phyloP scores from a whole-genome alignment of 371 early-diverging fungal species.

The Mortierella sp. region DNA sequence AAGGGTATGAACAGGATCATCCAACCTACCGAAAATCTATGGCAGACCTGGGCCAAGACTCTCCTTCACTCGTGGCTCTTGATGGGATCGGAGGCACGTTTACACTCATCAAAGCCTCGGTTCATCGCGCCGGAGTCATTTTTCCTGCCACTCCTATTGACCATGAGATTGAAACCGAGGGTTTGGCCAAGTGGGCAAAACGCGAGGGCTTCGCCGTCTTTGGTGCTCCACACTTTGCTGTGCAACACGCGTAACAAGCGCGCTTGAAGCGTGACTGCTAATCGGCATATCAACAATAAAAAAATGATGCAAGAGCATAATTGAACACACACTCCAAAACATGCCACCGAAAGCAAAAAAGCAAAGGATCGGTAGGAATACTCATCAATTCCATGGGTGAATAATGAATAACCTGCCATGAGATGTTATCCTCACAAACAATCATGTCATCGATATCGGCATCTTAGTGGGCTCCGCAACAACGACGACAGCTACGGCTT shows the following conservation, averaged over 20 bases:
- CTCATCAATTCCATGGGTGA: too few relatives aligned
- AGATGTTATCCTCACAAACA: too few relatives aligned
- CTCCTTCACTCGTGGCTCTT: constrained; percentile 57
- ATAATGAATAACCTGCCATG: too few relatives aligned
- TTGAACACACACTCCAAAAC: not conserved
- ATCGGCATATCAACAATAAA: not conserved
- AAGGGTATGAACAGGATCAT: constrained; percentile 32
- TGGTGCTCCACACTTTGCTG: constrained; percentile 68
- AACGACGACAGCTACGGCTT: not conserved
- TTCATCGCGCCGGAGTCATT: constrained; percentile 74
- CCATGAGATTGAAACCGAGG: constrained; percentile 81
- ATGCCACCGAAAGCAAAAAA: constrained; percentile 47
- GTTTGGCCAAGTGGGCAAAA: constrained; percentile 79
- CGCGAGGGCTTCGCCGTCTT: constrained; percentile 70
- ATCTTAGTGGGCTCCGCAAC: constrained; percentile 13
- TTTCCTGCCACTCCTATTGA: constrained; percentile 71
- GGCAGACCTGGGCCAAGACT: constrained; percentile 56
- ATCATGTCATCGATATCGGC: too few relatives aligned
- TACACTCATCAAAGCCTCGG: constrained; percentile 71
- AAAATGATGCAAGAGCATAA: not conserved
- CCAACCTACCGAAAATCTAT: constrained; percentile 58
- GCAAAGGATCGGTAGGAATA: constrained; percentile 30
- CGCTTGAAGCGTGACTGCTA: not conserved
- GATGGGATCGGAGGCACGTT: constrained; percentile 79
- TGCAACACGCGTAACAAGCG: constrained; percentile 57